Conservation (phyloP, 78 protist genomes). For the Speleostelium caveatum region DNA sequence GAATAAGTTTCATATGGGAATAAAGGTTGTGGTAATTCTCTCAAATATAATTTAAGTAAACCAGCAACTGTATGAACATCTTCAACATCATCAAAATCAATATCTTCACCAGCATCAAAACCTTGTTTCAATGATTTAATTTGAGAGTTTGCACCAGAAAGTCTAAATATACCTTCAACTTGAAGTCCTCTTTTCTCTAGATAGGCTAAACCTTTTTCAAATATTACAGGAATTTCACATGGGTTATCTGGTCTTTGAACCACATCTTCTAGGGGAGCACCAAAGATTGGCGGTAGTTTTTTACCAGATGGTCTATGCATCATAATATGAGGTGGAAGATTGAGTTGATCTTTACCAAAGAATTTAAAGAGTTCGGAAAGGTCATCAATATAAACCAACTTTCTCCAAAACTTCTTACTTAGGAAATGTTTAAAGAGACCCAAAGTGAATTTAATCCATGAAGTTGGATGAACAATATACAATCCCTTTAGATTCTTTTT, state of each 20-base stretch:
- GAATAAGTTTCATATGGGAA: conserved; percentile 68
- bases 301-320: conserved; percentile 48
- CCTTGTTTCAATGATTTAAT: conserved; percentile 40
- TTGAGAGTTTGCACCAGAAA: conserved; percentile 64
- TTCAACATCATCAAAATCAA: conserved; percentile 54
- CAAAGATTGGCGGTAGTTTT: conserved; percentile 45
- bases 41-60: conserved; percentile 39
- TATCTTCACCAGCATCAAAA: conserved; percentile 71
- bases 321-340: conserved; percentile 35
- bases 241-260: conserved; percentile 54
- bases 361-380: conserved; percentile 33
- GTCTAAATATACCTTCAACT: conserved; percentile 75
- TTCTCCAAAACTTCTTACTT: conserved; percentile 57
- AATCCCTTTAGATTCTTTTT: conserved; percentile 87
- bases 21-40: conserved; percentile 69
- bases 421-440: conserved; percentile 75
- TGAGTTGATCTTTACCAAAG: conserved; percentile 55
- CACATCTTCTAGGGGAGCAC: conserved; percentile 67
- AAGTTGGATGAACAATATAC: conserved; percentile 81
- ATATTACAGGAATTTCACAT: conserved; percentile 33
- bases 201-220: conserved; percentile 38
- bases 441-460: conserved; percentile 65
- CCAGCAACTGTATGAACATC: conserved; percentile 76
- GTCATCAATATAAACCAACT: conserved; percentile 33
- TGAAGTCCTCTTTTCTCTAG: conserved; percentile 28